Evolutionary conservation across 1,139 yeast genomes (phyloP).

Genomic region (Hemisphaericaspora xylofermentans): DNA sequence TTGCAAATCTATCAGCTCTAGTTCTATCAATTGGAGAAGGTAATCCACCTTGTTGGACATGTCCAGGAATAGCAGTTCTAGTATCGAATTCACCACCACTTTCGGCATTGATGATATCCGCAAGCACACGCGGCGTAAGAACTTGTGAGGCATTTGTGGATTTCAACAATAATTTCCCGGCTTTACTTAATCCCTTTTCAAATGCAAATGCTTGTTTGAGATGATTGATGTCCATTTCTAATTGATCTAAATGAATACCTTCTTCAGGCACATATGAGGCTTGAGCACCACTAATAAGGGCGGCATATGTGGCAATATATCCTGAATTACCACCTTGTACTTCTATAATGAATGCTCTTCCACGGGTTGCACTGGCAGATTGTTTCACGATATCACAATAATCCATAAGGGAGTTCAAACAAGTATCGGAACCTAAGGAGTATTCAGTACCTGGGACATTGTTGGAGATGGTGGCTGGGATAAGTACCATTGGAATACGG

Average conservation of each 20-base stretch:
- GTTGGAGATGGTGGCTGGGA: constrained; percentile 82
- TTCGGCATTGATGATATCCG: constrained; percentile 79
- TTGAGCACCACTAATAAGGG: constrained; percentile 70
- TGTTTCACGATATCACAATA: constrained; percentile 81
- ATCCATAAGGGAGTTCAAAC: constrained; percentile 69
- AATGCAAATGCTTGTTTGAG: constrained; percentile 55
- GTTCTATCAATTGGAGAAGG: constrained; percentile 96
- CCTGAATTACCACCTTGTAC: constrained; percentile 90
- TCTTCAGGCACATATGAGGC: constrained; percentile 78
- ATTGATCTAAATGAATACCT: constrained; percentile 54
- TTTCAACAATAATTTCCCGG: constrained; percentile 82
- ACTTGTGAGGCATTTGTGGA: constrained; percentile 84
- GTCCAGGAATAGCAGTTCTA: constrained; percentile 96
- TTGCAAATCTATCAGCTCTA: constrained; percentile 86
- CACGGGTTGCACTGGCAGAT: constrained; percentile 75
- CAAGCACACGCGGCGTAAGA: constrained; percentile 76
- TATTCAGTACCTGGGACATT: constrained; percentile 85
- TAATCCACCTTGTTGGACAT: constrained; percentile 95
- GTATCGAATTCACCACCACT: constrained; percentile 79
- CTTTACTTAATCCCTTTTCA: constrained; percentile 61
- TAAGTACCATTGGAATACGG: constrained; percentile 73
- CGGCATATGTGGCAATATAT: constrained; percentile 68
- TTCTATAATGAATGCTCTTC: constrained; percentile 75
- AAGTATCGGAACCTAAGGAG: constrained; percentile 76
- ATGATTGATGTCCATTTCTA: constrained; percentile 60